Evolutionary conservation across 2,329 filamentous ascomycete genomes (phyloP).

Genomic region (Fusarium chuoi): DNA sequence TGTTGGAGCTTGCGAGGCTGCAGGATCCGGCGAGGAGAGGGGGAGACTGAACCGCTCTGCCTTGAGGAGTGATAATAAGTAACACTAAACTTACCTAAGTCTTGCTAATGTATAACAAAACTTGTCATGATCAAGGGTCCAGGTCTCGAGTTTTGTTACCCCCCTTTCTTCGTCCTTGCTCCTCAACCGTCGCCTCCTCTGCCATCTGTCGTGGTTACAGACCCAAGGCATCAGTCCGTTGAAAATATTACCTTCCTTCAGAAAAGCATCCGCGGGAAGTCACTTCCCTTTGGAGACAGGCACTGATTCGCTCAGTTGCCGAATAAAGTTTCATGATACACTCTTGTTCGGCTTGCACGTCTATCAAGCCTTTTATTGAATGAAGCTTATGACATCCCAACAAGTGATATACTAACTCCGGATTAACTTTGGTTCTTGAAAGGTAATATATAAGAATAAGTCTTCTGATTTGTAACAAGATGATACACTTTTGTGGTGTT

Average conservation of each 20-base stretch:
- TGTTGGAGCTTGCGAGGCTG: constrained; percentile 65
- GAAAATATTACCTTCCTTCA: not conserved
- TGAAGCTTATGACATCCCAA: no score
- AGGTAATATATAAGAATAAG: not conserved
- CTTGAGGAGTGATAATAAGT: not conserved
- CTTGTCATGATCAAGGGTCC: not conserved
- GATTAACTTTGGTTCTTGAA: not conserved
- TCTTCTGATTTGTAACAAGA: not conserved
- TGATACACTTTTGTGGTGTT: not conserved
- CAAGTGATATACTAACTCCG: not conserved
- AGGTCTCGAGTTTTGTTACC: not conserved
- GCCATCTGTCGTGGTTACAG: not conserved
- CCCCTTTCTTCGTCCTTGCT: not conserved
- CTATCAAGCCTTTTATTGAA: no score
- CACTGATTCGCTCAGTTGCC: no score
- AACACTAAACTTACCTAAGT: not conserved
- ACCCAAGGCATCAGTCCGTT: not conserved
- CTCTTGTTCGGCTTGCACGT: no score
- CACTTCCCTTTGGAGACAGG: no score
- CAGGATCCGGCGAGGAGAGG: constrained; percentile 46
- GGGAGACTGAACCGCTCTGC: not conserved
- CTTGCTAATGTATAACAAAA: not conserved
- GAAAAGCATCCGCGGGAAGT: no score
- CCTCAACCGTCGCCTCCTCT: not conserved
- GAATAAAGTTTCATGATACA: no score